A percentile compares a stretch with the other conserved stretches of the same genome.
These are phyloP conservation scores for Multifurca ochricompacta DNA, from an alignment of 768 basidiomycete species.

Conservation along the genomic window DNA sequence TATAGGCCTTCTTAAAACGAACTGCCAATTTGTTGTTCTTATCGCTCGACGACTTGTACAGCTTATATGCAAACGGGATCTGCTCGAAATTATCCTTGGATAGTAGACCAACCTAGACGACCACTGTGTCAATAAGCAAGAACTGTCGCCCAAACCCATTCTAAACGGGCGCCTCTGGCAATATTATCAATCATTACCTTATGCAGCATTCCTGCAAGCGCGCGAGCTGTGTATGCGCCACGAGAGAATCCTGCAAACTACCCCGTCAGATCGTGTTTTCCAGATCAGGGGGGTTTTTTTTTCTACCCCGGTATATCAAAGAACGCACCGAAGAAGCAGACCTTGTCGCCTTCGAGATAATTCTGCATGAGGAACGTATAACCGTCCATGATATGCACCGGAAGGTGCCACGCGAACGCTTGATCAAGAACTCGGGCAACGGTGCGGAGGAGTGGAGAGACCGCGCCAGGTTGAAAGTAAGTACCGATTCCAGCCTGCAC, in stretches of 20 bases:
- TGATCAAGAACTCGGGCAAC: slow-evolving; percentile 56
- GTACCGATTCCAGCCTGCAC: slow-evolving; percentile 38
- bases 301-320: neutral
- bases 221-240: slow-evolving; percentile 56
- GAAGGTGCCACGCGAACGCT: slow-evolving; percentile 71
- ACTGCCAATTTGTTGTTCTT: slow-evolving; percentile 40
- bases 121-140: no score
- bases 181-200: slow-evolving; percentile 37
- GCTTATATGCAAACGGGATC: slow-evolving; percentile 63
- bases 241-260: slow-evolving; percentile 60
- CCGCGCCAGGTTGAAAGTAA: slow-evolving; percentile 53
- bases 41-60: slow-evolving; percentile 52
- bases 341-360: slow-evolving; percentile 58
- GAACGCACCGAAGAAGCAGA: slow-evolving; percentile 60
- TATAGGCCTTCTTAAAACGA: slow-evolving; percentile 69
- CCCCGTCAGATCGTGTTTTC: neutral
- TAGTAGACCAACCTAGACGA: slow-evolving; percentile 56
- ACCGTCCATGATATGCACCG: slow-evolving; percentile 42
- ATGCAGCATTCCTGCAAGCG: slow-evolving; percentile 67
- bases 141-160: neutral
- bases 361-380: slow-evolving; percentile 64
- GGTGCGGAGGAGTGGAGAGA: slow-evolving; percentile 50
- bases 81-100: slow-evolving; percentile 60
- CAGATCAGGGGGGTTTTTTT: neutral
- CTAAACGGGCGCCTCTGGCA: neutral